Base-by-base conservation (phyloP, 2,329 filamentous ascomycete genomes). In the Sarocladium oryzae region DNA sequence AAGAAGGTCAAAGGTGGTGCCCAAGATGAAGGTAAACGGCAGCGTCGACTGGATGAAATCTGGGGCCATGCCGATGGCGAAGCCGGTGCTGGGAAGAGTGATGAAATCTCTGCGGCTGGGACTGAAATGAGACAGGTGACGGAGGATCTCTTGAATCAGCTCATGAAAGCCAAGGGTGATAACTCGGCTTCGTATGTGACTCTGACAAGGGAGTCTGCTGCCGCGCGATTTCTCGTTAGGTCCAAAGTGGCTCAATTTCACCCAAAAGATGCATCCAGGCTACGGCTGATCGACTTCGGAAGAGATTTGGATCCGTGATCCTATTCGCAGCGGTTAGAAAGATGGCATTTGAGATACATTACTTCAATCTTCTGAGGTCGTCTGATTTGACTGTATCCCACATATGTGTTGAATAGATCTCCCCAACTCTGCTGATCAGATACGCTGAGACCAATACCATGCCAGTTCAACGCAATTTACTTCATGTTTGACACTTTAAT, bases 231-330 rank as follows among this genome's bases (percentile, higher is more conserved):
- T 58, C 68, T 86, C 20, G 79, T 85, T 30, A 69, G 82, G 51
- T 82, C 81, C 33, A 84, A 84, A 59, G 81, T 84, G 36, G 83
- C 83, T 2, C 77, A 82, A 57, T 84, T 85, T 57, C 81, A 86
- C 58, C 81, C 81, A 2, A 78, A 72, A 55, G 82, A 86, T 65
- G 80, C 82, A 13, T 77, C 71, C 37, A 75, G 69, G 61, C 64
- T 86, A 49, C 74, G 77, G 48, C 63, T 86, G 43, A 66, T 86
- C 43, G 81, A 85, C 62, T 85, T 85, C 70, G 82, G 81, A 15
- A 75, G 77, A 53, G 81, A 84, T 56, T 60, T 85, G 55, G 81
- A 83, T 33, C 30, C 38, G 20, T 40, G 36, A 40, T 40, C 16
- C n/a, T n/a, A n/a, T n/a, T n/a, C n/a, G n/a, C n/a, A n/a, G n/a